phyloP scores from a whole-genome alignment of 768 basidiomycete species.

The Phylloporus sp. region DNA sequence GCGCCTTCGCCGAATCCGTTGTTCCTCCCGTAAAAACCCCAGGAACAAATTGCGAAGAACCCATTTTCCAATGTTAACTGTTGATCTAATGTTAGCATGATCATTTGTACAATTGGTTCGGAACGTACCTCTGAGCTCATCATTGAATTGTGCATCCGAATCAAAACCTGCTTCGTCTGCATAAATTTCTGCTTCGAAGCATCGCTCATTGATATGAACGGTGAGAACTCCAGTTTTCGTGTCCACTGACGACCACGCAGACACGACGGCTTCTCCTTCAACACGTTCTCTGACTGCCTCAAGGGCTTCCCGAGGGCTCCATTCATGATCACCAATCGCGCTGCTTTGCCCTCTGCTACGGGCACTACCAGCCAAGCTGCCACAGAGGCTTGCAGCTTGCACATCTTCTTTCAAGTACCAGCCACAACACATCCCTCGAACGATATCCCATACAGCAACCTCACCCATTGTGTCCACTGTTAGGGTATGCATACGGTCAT shows the following conservation, averaged over 20 bases:
- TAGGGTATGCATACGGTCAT: conserved; percentile 85
- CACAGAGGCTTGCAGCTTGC: conserved; percentile 47
- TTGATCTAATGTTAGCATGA: conserved; percentile 5
- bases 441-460: conserved; percentile 91
- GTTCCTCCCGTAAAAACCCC: conserved; percentile 71
- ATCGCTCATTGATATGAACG: conserved; percentile 81
- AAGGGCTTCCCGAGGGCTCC: conserved; percentile 76
- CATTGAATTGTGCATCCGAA: conserved; percentile 56
- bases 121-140: conserved; percentile 76
- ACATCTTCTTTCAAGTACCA: conserved; percentile 65
- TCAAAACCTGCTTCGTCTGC: conserved; percentile 84
- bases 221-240: conserved; percentile 87
- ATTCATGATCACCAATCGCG: conserved; percentile 39
- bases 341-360: conserved; percentile 32
- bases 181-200: conserved; percentile 94
- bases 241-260: conserved; percentile 84
- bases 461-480: conserved; percentile 87
- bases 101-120: not conserved
- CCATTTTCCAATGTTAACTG: conserved; percentile 94
- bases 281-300: conserved; percentile 86
- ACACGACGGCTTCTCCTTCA: conserved; percentile 89
- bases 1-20: conserved; percentile 39
- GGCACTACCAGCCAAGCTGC: conserved; percentile 41
- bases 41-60: conserved; percentile 81
- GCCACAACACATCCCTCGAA: conserved; percentile 73